Percentiles rank a stretch among this genome's conserved stretches.
Evolutionary conservation across 2,329 filamentous ascomycete species (phyloP).

Genomic region (Ambrosiella cleistominuta): DNA sequence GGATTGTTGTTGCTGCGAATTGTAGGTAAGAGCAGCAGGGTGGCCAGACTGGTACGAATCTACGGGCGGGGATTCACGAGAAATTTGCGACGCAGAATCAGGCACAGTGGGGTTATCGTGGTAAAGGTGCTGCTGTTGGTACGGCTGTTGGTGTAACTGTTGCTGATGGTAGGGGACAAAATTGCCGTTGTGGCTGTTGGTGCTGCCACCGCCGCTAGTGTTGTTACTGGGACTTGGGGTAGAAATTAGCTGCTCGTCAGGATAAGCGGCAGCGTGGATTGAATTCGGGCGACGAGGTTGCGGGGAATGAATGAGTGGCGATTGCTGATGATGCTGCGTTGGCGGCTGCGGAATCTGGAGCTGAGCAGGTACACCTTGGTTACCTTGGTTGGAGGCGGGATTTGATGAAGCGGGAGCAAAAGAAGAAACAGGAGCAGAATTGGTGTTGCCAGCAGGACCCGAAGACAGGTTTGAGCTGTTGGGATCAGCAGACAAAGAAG

Average conservation of each 20-base stretch:
- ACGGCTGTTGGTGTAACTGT: constrained; percentile 21
- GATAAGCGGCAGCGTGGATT: neutral
- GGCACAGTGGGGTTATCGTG: constrained; percentile 10
- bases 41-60: constrained; percentile 23
- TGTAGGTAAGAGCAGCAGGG: constrained; percentile 22
- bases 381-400: neutral
- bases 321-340: neutral
- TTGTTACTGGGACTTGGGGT: constrained; percentile 14
- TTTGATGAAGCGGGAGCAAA: neutral
- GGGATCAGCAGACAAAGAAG: constrained; percentile 3
- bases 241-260: neutral
- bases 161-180: constrained; percentile 18
- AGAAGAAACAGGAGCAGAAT: neutral
- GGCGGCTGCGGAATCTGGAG: neutral
- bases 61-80: constrained; percentile 36
- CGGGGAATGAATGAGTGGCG: constrained; percentile 8
- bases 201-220: neutral
- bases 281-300: neutral
- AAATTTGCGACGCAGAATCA: constrained; percentile 44
- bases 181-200: constrained; percentile 8
- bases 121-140: constrained; percentile 18
- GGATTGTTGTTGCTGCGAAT: neutral
- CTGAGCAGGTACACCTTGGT: neutral
- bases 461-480: constrained; percentile 1
- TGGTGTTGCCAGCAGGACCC: neutral